Evolutionary conservation across 2,329 filamentous ascomycete species (phyloP), one percentile per base, ranked within the genome.

Genomic region (Aureobasidium subglaciale): DNA sequence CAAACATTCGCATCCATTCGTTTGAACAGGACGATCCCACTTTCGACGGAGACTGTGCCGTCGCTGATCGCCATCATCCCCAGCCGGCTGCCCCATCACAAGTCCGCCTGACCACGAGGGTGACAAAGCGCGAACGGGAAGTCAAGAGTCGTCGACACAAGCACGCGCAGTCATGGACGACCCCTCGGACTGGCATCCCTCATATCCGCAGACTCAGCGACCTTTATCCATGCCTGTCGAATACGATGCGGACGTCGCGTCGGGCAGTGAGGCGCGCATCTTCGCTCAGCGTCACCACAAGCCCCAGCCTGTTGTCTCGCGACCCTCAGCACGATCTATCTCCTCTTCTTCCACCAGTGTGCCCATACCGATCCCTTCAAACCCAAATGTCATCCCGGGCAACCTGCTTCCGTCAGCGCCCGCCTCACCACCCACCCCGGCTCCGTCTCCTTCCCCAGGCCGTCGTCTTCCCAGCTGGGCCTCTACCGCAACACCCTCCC

Each of bases 401-500:
- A 83, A 78, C 62, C 77, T 83, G n/a, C 75, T 84, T 8, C 81
- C 82, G 16, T 85, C 83, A 5, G 81, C 82, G 54, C 82, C 83
- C 18, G 80, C 82, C 11, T 85, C 82, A 46, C 83, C 83, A 61
- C 83, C 83, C 15, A 86, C 83, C n/a, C 83, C 83, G 10, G 83
- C 83, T 25, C 83, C 83, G 6, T 84, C 81, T 66, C 83, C 83
- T 5, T 84, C 82, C 15, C 83, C 83, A 20, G 80, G 80, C 61
- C 79, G 83, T 60, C 71, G 80, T 60, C 76, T 75, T n/a, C 79
- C 80, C 13, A 86, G 89, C 71, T 91, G 88, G 87, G 88, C 84
- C 66, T 83, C 84, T 59, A 85, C 85, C 18, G 85, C 85, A 38
- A 86, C 90, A 58, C 83, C 89, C 65, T 89, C 96, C 15, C 50